Conservation (phyloP, 208 protist species). For the Strigomonas culicis region DNA sequence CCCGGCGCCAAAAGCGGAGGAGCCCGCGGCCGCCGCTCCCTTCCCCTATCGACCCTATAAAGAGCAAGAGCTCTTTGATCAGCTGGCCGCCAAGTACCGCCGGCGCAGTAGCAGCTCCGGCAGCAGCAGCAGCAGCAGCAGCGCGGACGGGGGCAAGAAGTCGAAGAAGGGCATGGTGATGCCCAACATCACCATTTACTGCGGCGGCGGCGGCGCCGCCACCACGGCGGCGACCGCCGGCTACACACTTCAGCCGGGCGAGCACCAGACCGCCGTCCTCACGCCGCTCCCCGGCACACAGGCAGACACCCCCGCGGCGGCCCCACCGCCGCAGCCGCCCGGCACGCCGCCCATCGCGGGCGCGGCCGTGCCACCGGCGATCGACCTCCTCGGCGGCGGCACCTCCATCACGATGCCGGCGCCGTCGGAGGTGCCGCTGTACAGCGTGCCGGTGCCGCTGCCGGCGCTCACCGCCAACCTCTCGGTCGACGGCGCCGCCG, state of each 20-base stretch:
- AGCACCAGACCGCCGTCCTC: too few species aligned
- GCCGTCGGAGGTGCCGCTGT: too few species aligned
- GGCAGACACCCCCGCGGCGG: too few species aligned
- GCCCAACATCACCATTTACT: constrained; percentile 35
- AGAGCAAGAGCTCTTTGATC: constrained; percentile 33
- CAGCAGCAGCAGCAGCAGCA: not conserved
- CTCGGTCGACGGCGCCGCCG: too few species aligned
- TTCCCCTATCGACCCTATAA: constrained; percentile 23
- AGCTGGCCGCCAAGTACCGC: constrained; percentile 25
- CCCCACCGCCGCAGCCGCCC: too few species aligned
- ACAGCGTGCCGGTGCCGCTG: not conserved
- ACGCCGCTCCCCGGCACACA: too few species aligned
- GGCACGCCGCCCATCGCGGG: too few species aligned
- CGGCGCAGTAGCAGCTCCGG: not conserved
- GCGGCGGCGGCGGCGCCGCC: constrained; percentile 10
- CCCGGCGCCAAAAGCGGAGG: too few species aligned
- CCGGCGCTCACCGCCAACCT: too few species aligned
- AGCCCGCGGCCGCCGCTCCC: not conserved
- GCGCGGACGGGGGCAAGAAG: not conserved
- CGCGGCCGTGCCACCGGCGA: constrained; percentile 18
- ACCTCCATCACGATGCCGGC: not conserved
- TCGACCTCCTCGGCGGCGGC: not conserved
- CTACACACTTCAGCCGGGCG: too few species aligned
- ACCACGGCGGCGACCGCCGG: not conserved
- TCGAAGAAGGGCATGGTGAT: not conserved